Evolutionary conservation across 1,284 basidiomycete species (phyloP).

Genomic region (Sphagnurus paluster): DNA sequence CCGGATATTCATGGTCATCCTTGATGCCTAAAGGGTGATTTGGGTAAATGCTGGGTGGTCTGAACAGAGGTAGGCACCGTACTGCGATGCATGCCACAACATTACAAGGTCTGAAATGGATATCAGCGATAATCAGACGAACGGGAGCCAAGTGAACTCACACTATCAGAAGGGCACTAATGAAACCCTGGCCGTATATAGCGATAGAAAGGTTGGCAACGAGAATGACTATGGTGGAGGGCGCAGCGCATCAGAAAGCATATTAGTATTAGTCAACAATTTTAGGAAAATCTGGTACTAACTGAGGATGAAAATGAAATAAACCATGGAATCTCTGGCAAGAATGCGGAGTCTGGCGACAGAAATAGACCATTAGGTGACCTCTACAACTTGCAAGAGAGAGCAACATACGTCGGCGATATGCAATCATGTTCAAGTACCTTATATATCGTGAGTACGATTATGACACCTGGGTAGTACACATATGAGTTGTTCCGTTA

Average conservation of each 20-base stretch:
- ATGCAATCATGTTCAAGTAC: slow-evolving; percentile 10
- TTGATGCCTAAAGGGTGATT: background rate
- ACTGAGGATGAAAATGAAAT: slow-evolving; percentile 24
- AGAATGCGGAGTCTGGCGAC: slow-evolving; percentile 19
- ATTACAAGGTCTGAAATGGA: slow-evolving; percentile 16
- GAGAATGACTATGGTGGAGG: slow-evolving; percentile 15
- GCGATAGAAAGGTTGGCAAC: slow-evolving; percentile 22
- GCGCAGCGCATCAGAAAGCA: background rate
- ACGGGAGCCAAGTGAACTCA: slow-evolving; percentile 7
- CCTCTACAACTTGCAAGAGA: background rate
- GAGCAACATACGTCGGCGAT: slow-evolving; percentile 14
- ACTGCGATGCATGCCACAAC: slow-evolving; percentile 23
- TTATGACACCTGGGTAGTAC: slow-evolving; percentile 14
- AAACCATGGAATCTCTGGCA: slow-evolving; percentile 24
- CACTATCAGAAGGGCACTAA: slow-evolving; percentile 22
- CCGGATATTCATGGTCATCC: slow-evolving; percentile 10
- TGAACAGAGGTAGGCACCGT: background rate
- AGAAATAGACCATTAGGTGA: background rate
- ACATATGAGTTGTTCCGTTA: too few relatives aligned
- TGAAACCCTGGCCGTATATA: slow-evolving; percentile 20
- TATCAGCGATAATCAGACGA: too few relatives aligned
- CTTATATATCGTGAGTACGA: slow-evolving; percentile 17
- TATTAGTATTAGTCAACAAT: background rate
- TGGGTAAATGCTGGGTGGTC: background rate
- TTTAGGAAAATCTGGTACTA: slow-evolving; percentile 1